Evolutionary conservation across 805 yeast species (phyloP), one percentile per base, ranked within the genome.

Genomic region (Starmerella khaoyaiensis): DNA sequence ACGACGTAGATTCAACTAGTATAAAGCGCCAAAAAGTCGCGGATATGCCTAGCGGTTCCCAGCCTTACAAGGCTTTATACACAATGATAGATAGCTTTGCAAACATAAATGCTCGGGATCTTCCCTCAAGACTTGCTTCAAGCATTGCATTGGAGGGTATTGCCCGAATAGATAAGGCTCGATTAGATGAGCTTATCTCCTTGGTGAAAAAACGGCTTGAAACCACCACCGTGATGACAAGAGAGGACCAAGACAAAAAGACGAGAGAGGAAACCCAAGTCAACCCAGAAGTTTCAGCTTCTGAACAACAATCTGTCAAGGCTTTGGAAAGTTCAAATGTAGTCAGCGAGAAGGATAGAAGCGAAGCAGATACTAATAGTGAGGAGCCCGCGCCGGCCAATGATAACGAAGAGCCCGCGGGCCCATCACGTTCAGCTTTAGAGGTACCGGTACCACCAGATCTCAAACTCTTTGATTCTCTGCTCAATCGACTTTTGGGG

Each of bases 101-200:
- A 22, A 67, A 67, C 26, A 78, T 82, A 52, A 87, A 87, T 54
- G 70, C 82, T 38, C 65, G 81, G 2, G 61, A 71, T 8, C 61
- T 90, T 6, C 78, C 90, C 4, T 69, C 68, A 17, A 72, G 73
- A 35, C 64, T 78, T 1, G 67, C 84, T 39, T 68, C 67, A 17
- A 67, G 71, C 31, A 76, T 77, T 68, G 81, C 77, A 12, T 61
- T 71, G 39, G 69, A 71, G 1, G 83, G 94, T 0, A 62, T 90
- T 39, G 61, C 66, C 14, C 68, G 68, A 29, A 70, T 72, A 0
- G 69, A 71, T 33, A 59, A 67, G 0, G 62, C 62, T 3, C 68
- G 65, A 41, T 62, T 87, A 19, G 63, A 72, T 12, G 69, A 72
- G 37, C 93, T 82, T 2, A 60, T 84, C 41, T 71, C 72, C n/a